Percentiles rank a stretch among this genome's conserved stretches.
phyloP scores from a whole-genome alignment of 441 rosid genomes.

The Brassica balearica region DNA sequence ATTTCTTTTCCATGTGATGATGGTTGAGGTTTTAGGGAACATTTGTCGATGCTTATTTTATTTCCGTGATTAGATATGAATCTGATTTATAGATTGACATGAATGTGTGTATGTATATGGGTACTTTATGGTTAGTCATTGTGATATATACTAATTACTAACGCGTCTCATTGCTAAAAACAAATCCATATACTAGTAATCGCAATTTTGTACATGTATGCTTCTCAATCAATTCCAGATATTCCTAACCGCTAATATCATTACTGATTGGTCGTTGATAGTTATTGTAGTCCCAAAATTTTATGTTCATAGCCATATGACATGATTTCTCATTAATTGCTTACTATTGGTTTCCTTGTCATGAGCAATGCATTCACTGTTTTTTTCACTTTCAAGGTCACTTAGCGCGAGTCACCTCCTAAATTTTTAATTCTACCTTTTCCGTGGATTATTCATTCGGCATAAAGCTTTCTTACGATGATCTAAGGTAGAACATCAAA shows the following conservation, averaged over 20 bases:
- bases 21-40: conserved; percentile 16
- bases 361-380: conserved; percentile 36
- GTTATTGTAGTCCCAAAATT: conserved; percentile 30
- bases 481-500: not conserved
- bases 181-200: not conserved
- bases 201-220: conserved; percentile 4
- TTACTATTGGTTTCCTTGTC: conserved; percentile 31
- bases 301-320: conserved; percentile 20
- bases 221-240: not conserved
- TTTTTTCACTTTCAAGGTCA: conserved; percentile 34
- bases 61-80: conserved; percentile 8
- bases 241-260: not conserved
- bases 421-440: conserved; percentile 11
- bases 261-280: conserved; percentile 29
- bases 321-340: conserved; percentile 24
- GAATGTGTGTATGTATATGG: conserved; percentile 12
- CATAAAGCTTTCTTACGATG: conserved; percentile 15
- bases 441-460: not conserved
- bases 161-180: not conserved
- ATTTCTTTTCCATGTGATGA: conserved; percentile 31
- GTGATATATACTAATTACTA: conserved; percentile 3
- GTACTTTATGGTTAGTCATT: conserved; percentile 2
- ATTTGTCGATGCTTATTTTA: conserved; percentile 7
- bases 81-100: not conserved
- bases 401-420: conserved; percentile 25